Evolutionary conservation across 2,329 filamentous ascomycete species (phyloP), one percentile per base, ranked within the genome.

Genomic region (Aspergillus unguis): DNA sequence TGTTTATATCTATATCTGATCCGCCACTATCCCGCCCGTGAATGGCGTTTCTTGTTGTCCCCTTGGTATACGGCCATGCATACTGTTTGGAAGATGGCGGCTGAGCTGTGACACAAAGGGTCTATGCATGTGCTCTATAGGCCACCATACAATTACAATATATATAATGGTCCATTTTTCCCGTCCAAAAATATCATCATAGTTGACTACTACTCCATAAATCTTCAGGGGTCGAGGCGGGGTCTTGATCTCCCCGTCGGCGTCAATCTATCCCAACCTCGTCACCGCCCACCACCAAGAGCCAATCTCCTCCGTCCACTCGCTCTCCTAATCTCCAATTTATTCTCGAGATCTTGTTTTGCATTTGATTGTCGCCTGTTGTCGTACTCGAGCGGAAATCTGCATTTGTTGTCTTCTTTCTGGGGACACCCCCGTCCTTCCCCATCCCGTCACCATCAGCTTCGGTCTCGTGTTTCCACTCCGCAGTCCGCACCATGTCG

Each of bases 401-500:
- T 35, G 35, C 48, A 28, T 11, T 50, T 23, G n/a, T 38, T 51
- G 44, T 2, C 46, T 48, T 48, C 37, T 32, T 50, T 43, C 45
- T 44, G 54, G 53, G 53, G 50, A 45, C n/a, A 38, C 40, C 32
- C 50, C 52, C 50, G 17, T 17, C 17, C 17, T 17, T 17, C 17
- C 17, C 17, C 17, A 17, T 17, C 52, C 40, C 46, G 45, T 28
- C 28, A 44, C 50, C 47, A 45, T 38, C 25, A 28, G 42, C 46
- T 23, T 40, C 32, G 27, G 29, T 50, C 44, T 32, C n/a, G 31
- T 58, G 32, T 55, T 56, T 46, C 44, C 26, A 45, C 54, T 42
- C 50, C 27, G 28, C 27, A 32, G n/a, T 25, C 58, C 45, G 49
- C 58, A 55, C 55, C 53, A 70, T 71, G 64, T 62, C 68, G 59